Percentiles rank a stretch among this genome's conserved stretches.
These are phyloP conservation scores for Candida corydali DNA, from an alignment of 805 yeast species.

Conservation along the genomic window DNA sequence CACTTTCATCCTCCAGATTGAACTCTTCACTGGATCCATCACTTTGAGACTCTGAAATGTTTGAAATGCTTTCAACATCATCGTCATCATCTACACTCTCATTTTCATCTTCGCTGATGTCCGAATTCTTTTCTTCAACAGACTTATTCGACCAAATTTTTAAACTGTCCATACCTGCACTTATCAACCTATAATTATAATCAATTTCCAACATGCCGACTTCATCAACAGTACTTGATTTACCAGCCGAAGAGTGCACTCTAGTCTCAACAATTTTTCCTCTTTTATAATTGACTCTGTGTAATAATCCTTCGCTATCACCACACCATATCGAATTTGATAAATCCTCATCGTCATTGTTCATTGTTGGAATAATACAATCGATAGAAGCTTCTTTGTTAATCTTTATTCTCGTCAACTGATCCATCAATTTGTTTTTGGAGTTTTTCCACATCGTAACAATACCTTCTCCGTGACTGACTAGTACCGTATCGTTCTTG, in stretches of 20 bases:
- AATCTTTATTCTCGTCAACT: constrained; percentile 69
- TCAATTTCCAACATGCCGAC: constrained; percentile 77
- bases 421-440: constrained; percentile 69
- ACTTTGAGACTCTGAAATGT: constrained; percentile 8
- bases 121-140: constrained; percentile 13
- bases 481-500: constrained; percentile 59
- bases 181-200: constrained; percentile 69
- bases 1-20: constrained; percentile 3
- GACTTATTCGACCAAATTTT: constrained; percentile 63
- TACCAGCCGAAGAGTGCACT: constrained; percentile 49
- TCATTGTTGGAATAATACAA: constrained; percentile 55
- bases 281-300: constrained; percentile 58
- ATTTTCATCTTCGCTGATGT: constrained; percentile 21
- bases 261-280: constrained; percentile 66
- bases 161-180: constrained; percentile 79
- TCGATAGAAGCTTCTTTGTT: constrained; percentile 72
- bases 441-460: constrained; percentile 81
- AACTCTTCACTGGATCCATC: constrained; percentile 10
- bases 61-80: constrained; percentile 9
- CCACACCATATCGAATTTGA: constrained; percentile 69
- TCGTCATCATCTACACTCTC: constrained; percentile 19
- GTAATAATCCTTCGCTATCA: constrained; percentile 68
- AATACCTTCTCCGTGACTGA: constrained; percentile 90
- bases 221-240: constrained; percentile 54
- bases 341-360: constrained; percentile 43